These are phyloP conservation scores for Citrus mangshanensis DNA, from an alignment of 345 rosid genomes.

Conservation along the genomic window DNA sequence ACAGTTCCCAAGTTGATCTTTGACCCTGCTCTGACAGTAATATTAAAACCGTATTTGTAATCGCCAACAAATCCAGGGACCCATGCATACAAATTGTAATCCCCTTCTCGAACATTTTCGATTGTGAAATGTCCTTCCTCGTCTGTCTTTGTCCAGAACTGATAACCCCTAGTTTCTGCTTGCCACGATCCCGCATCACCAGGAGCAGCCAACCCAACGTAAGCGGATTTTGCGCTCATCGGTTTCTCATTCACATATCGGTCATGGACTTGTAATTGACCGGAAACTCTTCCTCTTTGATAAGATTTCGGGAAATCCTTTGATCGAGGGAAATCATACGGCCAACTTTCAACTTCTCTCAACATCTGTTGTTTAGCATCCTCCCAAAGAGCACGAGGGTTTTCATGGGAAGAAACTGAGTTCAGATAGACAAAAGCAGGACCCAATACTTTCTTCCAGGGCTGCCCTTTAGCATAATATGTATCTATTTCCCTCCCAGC, in stretches of 20 bases:
- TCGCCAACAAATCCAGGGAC: constrained; percentile 63
- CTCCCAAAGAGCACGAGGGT: constrained; percentile 43
- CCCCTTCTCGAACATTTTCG: constrained; percentile 51
- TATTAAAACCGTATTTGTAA: constrained; percentile 33
- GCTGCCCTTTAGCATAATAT: constrained; percentile 36
- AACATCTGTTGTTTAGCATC: constrained; percentile 63
- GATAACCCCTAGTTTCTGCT: constrained; percentile 76
- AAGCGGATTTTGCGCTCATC: constrained; percentile 36
- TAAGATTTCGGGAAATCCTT: constrained; percentile 46
- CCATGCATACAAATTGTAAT: constrained; percentile 63
- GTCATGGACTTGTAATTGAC: constrained; percentile 65
- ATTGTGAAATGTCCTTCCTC: constrained; percentile 48
- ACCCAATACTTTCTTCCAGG: constrained; percentile 78
- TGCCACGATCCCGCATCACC: constrained; percentile 92
- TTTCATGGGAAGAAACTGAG: constrained; percentile 27
- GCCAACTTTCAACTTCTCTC: constrained; percentile 24
- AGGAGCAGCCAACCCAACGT: constrained; percentile 70
- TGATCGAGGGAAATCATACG: constrained; percentile 52
- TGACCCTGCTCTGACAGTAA: too few relatives aligned
- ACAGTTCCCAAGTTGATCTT: too few relatives aligned
- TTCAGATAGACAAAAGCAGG: constrained; percentile 76
- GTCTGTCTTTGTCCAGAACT: constrained; percentile 68
- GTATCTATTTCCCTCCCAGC: constrained; percentile 57
- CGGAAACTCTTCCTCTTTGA: constrained; percentile 57
- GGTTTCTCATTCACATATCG: constrained; percentile 18